Evolutionary conservation across 306 rosid species (phyloP), one percentile per base, ranked within the genome.

Genomic region (Phaseolus lunatus): DNA sequence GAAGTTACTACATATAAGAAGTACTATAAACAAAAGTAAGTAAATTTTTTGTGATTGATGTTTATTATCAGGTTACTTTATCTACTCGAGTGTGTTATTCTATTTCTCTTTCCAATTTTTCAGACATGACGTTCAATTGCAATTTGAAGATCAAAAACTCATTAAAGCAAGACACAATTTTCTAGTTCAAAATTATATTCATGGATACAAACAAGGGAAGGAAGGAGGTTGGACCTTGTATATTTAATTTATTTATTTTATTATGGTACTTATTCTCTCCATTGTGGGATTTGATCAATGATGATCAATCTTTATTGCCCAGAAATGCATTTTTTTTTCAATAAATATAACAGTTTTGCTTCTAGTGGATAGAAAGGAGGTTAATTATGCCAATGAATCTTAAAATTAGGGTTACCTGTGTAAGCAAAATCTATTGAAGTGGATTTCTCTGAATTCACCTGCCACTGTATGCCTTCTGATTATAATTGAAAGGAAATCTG

Each of bases 101-200:
- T 4, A 5, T 35, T 22, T 64, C 63, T 57, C 10, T 27, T 12
- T 4, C 52, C 69, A 20, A 31, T 75, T 71, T 73, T 88, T 74
- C 84, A 94, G 98, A 72, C 87, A 94, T 61, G 86, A 58, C 41
- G 83, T 84, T 66, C 70, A 70, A 68, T 80, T 94, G 81, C 10
- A 15, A 37, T 90, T 67, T 88, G 89, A 59, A 35, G 35, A 75
- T 69, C 88, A 90, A 72, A 70, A 37, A 5, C 83, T 94, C 15
- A 85, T 90, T 31, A 50, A 69, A 2, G 98, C 87, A 71, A 89
- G 85, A 65, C 86, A 41, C 12, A 41, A 84, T 10, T 94, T 90
- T 75, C 73, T 7, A 1, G 89, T 88, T 69, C 82, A 90, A 74
- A 94, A 90, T 47, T 59, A 72, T 77, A 75, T 82, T 73, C 81